A percentile compares a stretch with the other conserved stretches of the same genome.
Conservation (phyloP, 192 early-diverging fungal species). For the Gryganskiella cystojenkinii region DNA sequence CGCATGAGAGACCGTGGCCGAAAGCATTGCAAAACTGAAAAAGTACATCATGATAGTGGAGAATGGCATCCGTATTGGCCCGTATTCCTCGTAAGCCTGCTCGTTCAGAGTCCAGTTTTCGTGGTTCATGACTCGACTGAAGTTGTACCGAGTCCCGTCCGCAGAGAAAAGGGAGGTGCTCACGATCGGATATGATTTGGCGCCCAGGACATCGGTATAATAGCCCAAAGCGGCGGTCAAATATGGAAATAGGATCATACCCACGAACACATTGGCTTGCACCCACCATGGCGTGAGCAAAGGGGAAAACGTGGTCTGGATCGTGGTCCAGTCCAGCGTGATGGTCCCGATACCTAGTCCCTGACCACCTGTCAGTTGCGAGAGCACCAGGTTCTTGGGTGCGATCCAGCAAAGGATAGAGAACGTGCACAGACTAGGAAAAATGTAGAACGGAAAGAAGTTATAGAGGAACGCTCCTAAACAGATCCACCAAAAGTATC, state of each 20-base stretch:
- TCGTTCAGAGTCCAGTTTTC: conserved; percentile 36
- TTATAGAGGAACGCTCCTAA: conserved; percentile 61
- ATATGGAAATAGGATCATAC: conserved; percentile 61
- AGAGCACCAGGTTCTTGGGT: conserved; percentile 44
- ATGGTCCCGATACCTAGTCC: conserved; percentile 65
- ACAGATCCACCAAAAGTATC: conserved; percentile 68
- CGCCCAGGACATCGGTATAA: conserved; percentile 58
- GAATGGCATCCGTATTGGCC: conserved; percentile 54
- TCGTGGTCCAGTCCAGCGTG: conserved; percentile 69
- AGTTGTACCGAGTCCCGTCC: conserved; percentile 45
- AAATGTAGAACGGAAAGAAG: conserved; percentile 66
- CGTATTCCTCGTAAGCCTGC: conserved; percentile 47
- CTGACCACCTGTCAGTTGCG: conserved; percentile 53
- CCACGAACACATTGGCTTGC: conserved; percentile 57
- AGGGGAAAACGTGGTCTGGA: conserved; percentile 51
- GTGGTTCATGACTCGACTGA: conserved; percentile 25
- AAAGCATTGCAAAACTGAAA: conserved; percentile 63
- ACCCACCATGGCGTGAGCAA: conserved; percentile 58
- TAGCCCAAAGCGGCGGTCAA: conserved; percentile 60
- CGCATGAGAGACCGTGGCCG: conserved; percentile 64
- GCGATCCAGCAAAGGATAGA: conserved; percentile 62
- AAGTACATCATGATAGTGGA: conserved; percentile 59
- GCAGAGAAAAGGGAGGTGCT: conserved; percentile 39
- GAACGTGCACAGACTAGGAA: conserved; percentile 55
- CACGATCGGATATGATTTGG: conserved; percentile 51